phyloP scores from a whole-genome alignment of 2,329 filamentous ascomycete genomes.

The Penicillium decumbens region DNA sequence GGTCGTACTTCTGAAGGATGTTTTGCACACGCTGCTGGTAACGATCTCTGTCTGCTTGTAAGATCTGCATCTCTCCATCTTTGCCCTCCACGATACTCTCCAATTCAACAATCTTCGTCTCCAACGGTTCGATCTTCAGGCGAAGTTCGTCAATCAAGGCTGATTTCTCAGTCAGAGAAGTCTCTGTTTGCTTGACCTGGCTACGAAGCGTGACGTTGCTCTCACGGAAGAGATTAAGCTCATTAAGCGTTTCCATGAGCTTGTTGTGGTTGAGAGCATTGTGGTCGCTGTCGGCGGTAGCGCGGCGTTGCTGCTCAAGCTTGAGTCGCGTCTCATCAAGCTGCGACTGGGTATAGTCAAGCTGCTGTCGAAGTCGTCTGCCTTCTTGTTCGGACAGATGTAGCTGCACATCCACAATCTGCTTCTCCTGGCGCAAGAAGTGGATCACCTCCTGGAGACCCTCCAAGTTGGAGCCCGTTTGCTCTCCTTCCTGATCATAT shows the following conservation, averaged over 20 bases:
- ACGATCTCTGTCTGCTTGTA: slow-evolving; percentile 85
- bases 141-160: slow-evolving; percentile 70
- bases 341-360: slow-evolving; percentile 80
- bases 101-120: slow-evolving; percentile 73
- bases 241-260: slow-evolving; percentile 88
- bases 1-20: slow-evolving; percentile 92
- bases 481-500: slow-evolving; percentile 45
- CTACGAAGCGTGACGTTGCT: slow-evolving; percentile 87
- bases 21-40: slow-evolving; percentile 96
- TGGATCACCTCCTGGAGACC: slow-evolving; percentile 85
- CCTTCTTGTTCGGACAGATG: slow-evolving; percentile 83
- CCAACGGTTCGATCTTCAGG: slow-evolving; percentile 72
- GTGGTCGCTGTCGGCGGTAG: slow-evolving; percentile 67
- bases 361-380: slow-evolving; percentile 82
- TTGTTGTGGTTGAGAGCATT: slow-evolving; percentile 77
- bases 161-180: slow-evolving; percentile 69
- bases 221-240: slow-evolving; percentile 92
- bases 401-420: slow-evolving; percentile 94
- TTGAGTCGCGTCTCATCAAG: slow-evolving; percentile 85
- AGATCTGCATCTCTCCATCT: slow-evolving; percentile 79
- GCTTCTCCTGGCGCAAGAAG: slow-evolving; percentile 90
- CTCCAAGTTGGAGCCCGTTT: slow-evolving; percentile 56
- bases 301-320: slow-evolving; percentile 80
- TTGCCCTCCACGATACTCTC: slow-evolving; percentile 76
- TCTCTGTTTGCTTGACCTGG: slow-evolving; percentile 74